A percentile compares a stretch with the other conserved stretches of the same genome.
These are phyloP conservation scores for Zarea fungicola DNA, from an alignment of 2,329 filamentous ascomycete species.

Conservation along the genomic window DNA sequence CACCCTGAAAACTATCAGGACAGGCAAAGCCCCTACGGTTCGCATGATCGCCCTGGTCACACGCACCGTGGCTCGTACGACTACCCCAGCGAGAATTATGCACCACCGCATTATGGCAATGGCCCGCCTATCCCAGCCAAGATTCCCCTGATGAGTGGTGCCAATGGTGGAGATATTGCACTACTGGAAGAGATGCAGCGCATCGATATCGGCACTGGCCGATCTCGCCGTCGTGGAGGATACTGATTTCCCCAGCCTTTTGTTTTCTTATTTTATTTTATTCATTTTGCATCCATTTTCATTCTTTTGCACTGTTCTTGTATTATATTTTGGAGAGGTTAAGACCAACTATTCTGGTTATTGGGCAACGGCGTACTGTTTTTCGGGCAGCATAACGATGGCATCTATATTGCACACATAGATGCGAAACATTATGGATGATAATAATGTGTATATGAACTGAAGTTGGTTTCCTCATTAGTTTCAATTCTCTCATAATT, in stretches of 20 bases:
- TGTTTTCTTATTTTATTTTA: no score
- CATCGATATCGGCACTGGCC: slow-evolving; percentile 60
- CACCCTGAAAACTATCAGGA: slow-evolving; percentile 48
- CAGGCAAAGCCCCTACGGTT: slow-evolving; percentile 31
- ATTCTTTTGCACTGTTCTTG: slow-evolving; percentile 6
- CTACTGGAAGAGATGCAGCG: slow-evolving; percentile 66
- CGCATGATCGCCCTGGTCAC: slow-evolving; percentile 23
- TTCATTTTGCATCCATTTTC: background rate
- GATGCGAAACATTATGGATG: background rate
- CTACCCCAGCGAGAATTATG: slow-evolving; percentile 48
- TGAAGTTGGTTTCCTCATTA: background rate
- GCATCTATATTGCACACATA: background rate
- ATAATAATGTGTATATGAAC: slow-evolving; percentile 1
- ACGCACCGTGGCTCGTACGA: slow-evolving; percentile 48
- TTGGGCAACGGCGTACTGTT: background rate
- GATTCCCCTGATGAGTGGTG: slow-evolving; percentile 53
- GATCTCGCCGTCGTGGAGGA: slow-evolving; percentile 47
- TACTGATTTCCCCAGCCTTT: slow-evolving; percentile 25
- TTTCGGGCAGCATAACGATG: background rate
- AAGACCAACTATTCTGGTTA: background rate
- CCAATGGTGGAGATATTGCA: slow-evolving; percentile 45
- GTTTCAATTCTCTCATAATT: no score
- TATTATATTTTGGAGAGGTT: slow-evolving; percentile 14
- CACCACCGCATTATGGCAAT: slow-evolving; percentile 32
- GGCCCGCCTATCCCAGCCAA: slow-evolving; percentile 65